Conservation (phyloP, 441 rosid species). For the Omphalea diandra region DNA sequence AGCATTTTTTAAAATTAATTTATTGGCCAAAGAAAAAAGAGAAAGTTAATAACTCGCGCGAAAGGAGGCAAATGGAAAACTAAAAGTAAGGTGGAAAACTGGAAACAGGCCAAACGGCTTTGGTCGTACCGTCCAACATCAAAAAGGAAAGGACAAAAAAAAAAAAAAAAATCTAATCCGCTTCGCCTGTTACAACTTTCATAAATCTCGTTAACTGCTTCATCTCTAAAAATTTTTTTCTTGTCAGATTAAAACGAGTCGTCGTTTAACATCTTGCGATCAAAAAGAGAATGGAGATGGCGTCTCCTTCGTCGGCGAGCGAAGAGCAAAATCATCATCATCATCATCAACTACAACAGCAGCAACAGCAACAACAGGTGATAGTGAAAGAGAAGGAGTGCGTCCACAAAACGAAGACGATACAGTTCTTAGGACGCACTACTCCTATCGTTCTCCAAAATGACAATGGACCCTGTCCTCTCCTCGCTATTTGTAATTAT, state of each 20-base stretch:
- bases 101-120: constrained; percentile 6
- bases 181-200: neutral
- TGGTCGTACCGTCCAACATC: constrained; percentile 17
- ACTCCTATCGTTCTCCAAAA: constrained; percentile 94
- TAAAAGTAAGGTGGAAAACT: no score
- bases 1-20: no score
- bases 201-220: neutral
- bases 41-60: no score
- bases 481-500: constrained; percentile 88
- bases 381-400: constrained; percentile 41
- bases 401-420: constrained; percentile 72
- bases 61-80: neutral
- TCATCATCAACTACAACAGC: no score
- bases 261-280: constrained; percentile 7
- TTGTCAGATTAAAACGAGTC: constrained; percentile 4
- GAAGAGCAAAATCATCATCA: constrained; percentile 36
- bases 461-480: constrained; percentile 99
- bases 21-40: no score
- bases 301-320: constrained; percentile 29
- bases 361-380: constrained; percentile 30
- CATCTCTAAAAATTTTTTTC: neutral
- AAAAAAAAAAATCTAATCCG: neutral
- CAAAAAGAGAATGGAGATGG: constrained; percentile 23
- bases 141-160: neutral
- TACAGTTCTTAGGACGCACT: constrained; percentile 79